These are phyloP conservation scores for Mortierella hygrophila DNA, from an alignment of 192 early-diverging fungal species.

Conservation along the genomic window DNA sequence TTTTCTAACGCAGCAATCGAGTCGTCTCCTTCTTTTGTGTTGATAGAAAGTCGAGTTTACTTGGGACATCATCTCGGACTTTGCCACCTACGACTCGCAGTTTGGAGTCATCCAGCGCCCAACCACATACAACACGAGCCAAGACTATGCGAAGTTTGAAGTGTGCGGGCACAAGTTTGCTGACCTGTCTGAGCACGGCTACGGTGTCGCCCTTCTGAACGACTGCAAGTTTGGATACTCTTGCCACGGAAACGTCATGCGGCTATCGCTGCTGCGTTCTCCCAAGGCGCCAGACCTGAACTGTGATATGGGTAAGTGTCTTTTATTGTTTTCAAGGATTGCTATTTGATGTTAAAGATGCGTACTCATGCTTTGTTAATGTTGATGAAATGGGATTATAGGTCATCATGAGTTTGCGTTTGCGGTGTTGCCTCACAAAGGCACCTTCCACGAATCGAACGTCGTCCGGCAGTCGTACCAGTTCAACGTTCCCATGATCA, in stretches of 20 bases:
- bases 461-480: slow-evolving; percentile 91
- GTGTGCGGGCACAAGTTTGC: slow-evolving; percentile 98
- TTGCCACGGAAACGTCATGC: slow-evolving; percentile 82
- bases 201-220: slow-evolving; percentile 94
- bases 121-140: slow-evolving; percentile 95
- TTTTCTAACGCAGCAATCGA: slow-evolving; percentile 1
- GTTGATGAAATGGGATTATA: slow-evolving; percentile 68
- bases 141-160: slow-evolving; percentile 95
- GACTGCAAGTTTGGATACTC: slow-evolving; percentile 98
- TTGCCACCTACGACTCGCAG: slow-evolving; percentile 94
- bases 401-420: slow-evolving; percentile 88
- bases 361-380: slow-evolving; percentile 42
- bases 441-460: slow-evolving; percentile 83
- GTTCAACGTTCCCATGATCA: slow-evolving; percentile 87
- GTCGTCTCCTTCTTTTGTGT: not conserved
- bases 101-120: slow-evolving; percentile 93
- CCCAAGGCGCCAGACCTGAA: slow-evolving; percentile 86
- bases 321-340: not conserved
- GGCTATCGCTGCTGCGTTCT: slow-evolving; percentile 88
- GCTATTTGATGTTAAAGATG: not conserved
- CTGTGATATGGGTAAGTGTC: slow-evolving; percentile 70
- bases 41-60: slow-evolving; percentile 92
- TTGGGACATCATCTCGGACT: slow-evolving; percentile 85
- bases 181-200: slow-evolving; percentile 96
- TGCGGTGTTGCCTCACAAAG: slow-evolving; percentile 91